A percentile compares a stretch with the other conserved stretches of the same genome.
Evolutionary conservation across 768 basidiomycete genomes (phyloP).

Genomic region (Crepidotus variabilis): DNA sequence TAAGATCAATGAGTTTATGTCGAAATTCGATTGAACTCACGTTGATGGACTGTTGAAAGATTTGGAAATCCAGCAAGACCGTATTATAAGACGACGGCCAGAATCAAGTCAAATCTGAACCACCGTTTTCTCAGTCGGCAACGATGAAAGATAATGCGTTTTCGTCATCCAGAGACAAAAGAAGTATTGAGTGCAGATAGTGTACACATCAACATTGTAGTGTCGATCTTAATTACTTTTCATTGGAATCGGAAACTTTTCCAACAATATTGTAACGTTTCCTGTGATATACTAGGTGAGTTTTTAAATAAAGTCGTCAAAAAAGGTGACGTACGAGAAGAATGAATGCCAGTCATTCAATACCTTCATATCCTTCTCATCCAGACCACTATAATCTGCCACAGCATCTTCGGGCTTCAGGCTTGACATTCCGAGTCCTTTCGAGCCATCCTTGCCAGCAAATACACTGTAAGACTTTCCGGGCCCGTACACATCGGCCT

Average conservation of each 20-base stretch:
- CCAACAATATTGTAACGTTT: constrained; percentile 91
- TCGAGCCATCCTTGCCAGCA: constrained; percentile 91
- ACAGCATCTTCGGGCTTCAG: constrained; percentile 83
- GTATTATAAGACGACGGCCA: too few relatives aligned
- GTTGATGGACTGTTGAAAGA: too few relatives aligned
- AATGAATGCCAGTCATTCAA: constrained; percentile 89
- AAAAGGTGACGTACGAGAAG: constrained; percentile 61
- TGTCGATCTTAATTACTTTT: background rate
- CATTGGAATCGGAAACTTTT: constrained; percentile 45
- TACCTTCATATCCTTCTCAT: constrained; percentile 69
- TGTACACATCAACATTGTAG: too few relatives aligned
- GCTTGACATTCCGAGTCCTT: constrained; percentile 86
- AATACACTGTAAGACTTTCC: constrained; percentile 81
- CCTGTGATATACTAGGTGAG: constrained; percentile 26
- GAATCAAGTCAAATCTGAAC: too few relatives aligned
- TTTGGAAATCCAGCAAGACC: too few relatives aligned
- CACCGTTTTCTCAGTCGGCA: too few relatives aligned
- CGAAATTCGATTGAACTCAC: too few relatives aligned
- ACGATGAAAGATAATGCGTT: too few relatives aligned
- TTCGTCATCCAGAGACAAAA: too few relatives aligned
- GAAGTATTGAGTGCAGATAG: too few relatives aligned
- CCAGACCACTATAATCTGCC: constrained; percentile 76
- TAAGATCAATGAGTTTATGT: too few relatives aligned
- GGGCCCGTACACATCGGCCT: constrained; percentile 85
- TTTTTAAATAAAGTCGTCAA: background rate